A percentile compares a stretch with the other conserved stretches of the same genome.
These are phyloP conservation scores for Botrytis elliptica DNA, from an alignment of 2,329 filamentous ascomycete genomes.

Conservation along the genomic window DNA sequence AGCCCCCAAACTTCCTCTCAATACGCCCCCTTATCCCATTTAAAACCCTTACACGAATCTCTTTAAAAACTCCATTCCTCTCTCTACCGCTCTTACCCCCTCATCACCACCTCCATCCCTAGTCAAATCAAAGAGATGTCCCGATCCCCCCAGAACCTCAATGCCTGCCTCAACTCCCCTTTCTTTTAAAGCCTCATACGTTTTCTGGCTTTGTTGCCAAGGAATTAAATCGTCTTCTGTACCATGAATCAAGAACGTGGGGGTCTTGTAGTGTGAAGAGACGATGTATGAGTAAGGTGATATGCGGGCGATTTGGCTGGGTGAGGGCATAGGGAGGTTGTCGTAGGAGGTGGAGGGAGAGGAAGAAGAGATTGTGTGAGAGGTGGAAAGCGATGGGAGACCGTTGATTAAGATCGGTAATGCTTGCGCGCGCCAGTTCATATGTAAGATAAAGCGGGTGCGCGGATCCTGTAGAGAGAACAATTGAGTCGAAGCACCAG, in stretches of 20 bases:
- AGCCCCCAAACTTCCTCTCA: neutral
- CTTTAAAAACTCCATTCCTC: conserved; percentile 15
- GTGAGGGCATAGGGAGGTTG: neutral
- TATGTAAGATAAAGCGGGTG: conserved; percentile 43
- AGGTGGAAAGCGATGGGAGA: conserved; percentile 18
- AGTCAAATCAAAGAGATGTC: conserved; percentile 22
- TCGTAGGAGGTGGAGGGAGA: neutral
- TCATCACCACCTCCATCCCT: neutral
- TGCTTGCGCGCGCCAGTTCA: conserved; percentile 44
- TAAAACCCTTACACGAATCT: neutral
- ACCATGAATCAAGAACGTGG: conserved; percentile 41
- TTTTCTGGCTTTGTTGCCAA: conserved; percentile 36
- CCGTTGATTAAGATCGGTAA: conserved; percentile 42
- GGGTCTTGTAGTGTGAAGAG: conserved; percentile 36
- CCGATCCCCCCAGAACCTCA: neutral
- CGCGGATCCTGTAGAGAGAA: conserved; percentile 40
- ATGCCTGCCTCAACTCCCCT: conserved; percentile 23
- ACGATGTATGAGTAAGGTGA: conserved; percentile 40
- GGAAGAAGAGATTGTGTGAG: neutral
- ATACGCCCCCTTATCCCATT: too few relatives aligned
- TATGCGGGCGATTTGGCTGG: conserved; percentile 24
- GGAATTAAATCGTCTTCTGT: conserved; percentile 40
- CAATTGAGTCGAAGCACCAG: neutral
- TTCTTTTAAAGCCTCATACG: conserved; percentile 29
- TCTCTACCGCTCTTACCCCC: conserved; percentile 2